These are phyloP conservation scores for Neobulgaria alba DNA, from an alignment of 2,329 filamentous ascomycete genomes.

Conservation along the genomic window DNA sequence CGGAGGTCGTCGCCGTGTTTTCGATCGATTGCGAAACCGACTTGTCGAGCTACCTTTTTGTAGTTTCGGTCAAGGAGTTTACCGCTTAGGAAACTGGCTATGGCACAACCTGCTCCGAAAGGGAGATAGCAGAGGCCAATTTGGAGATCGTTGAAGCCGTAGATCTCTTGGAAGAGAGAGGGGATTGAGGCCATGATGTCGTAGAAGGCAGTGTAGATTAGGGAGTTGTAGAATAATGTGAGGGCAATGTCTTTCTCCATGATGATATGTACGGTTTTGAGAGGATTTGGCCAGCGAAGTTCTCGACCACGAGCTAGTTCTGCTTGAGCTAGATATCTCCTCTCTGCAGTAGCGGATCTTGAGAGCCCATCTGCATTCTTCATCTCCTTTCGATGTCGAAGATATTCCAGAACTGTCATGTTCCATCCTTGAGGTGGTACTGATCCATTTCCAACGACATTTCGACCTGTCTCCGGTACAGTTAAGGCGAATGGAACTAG, in stretches of 20 bases:
- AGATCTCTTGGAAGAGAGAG: conserved; percentile 33
- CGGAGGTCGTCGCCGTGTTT: conserved; percentile 37
- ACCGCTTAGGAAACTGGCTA: conserved; percentile 47
- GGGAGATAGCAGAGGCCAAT: conserved; percentile 32
- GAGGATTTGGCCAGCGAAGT: conserved; percentile 46
- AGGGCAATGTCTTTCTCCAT: conserved; percentile 50
- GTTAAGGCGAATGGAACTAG: conserved; percentile 30
- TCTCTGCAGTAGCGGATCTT: conserved; percentile 28
- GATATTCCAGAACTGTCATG: conserved; percentile 44
- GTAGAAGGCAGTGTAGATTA: conserved; percentile 50
- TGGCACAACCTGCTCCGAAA: conserved; percentile 40
- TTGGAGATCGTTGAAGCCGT: conserved; percentile 27
- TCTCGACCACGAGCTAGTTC: conserved; percentile 33
- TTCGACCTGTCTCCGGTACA: conserved; percentile 28
- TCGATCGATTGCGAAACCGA: conserved; percentile 52
- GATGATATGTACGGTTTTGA: conserved; percentile 44
- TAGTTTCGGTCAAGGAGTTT: conserved; percentile 58
- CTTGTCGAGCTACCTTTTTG: conserved; percentile 51
- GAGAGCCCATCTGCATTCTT: conserved; percentile 20
- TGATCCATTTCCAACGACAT: conserved; percentile 34
- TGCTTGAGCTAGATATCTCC: conserved; percentile 26
- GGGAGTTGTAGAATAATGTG: conserved; percentile 42
- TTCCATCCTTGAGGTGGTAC: conserved; percentile 50
- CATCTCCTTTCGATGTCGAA: conserved; percentile 18
- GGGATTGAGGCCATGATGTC: conserved; percentile 43